Base-by-base conservation (phyloP, 176 grass and related monocot species). In the Cymbopogon citratus region DNA sequence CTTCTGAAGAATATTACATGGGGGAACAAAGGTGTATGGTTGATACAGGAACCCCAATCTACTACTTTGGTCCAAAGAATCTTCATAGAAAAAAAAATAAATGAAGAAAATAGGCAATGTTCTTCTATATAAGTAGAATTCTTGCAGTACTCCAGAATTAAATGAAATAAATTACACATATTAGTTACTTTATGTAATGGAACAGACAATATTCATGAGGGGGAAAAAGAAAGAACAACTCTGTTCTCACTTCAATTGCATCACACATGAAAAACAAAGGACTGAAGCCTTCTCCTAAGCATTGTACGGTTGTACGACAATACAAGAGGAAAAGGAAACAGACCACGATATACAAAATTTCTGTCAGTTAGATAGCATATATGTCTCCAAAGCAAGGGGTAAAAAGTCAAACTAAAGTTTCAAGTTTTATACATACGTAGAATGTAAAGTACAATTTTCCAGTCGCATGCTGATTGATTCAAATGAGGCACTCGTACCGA, bases 381-480 rank as follows among this genome's bases (percentile, higher is more conserved):
- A 76, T 84, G 24, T 61, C 51, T 75, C 19, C 35, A 48, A 78
- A 69, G 34, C 56, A 83, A 88, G 6, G 8, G 12, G 33, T 19
- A 24, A 27, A 65, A 44, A 35, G 5, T 12, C 14, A 26, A 43
- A 26, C 33, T 21, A 57, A 57, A 73, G 56, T 38, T 72, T 39
- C 31, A 33, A 40, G 38, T 40, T 40, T 9, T 24, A 43, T 78
- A 93, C 95, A 23, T 89, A 99, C 96, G 87, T 70, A 99, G 69
- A 88, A 99, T 89, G 73, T 95, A 95, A 10, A 95, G 74, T 77
- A 86, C 41, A 87, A 90, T 87, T 52, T 99, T 90, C 96, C 96
- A 99, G 78, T 69, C 66, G 80, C 87, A 95, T 83, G 85, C 88
- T 85, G 84, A 34, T 90, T 91, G 96, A 34, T 99, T 99, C 83